Conservation (phyloP, 352 stramenopile genomes). For the Pythium sukuiense region DNA sequence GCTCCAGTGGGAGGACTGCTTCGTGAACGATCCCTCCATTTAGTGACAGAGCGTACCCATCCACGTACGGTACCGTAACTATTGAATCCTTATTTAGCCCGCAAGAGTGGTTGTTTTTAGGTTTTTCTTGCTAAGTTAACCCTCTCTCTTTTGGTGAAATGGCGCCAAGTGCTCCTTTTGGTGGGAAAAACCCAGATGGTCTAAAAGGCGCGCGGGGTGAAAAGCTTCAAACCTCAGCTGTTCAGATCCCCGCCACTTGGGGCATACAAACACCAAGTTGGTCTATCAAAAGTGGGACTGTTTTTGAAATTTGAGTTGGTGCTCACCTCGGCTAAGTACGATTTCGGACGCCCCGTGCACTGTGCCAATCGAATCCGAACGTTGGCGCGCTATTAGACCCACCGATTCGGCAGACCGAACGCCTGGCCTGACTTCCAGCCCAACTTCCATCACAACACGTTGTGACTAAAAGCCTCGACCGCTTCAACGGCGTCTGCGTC, state of each 20-base stretch:
- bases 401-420: background rate
- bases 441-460: conserved; percentile 20
- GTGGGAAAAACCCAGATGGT: background rate
- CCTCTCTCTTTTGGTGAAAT: background rate
- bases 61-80: background rate
- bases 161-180: background rate
- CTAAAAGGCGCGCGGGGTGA: background rate
- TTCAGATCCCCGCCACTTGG: conserved; percentile 7
- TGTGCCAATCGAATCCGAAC: conserved; percentile 19
- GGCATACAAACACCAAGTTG: conserved; percentile 20
- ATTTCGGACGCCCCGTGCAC: conserved; percentile 14
- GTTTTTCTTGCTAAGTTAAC: conserved; percentile 25
- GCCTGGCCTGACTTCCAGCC: background rate
- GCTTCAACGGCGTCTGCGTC: background rate
- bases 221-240: conserved; percentile 14
- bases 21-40: conserved; percentile 14
- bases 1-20: conserved; percentile 27
- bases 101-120: background rate
- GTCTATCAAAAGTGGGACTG: background rate
- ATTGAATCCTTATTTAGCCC: conserved; percentile 22
- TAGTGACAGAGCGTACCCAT: conserved; percentile 4
- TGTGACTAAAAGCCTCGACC: conserved; percentile 4
- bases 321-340: conserved; percentile 17
- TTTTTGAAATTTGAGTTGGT: conserved; percentile 24
- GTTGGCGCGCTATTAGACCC: conserved; percentile 27